Evolutionary conservation across 1,139 yeast species (phyloP).

Genomic region (Sugiyamaella novakii): DNA sequence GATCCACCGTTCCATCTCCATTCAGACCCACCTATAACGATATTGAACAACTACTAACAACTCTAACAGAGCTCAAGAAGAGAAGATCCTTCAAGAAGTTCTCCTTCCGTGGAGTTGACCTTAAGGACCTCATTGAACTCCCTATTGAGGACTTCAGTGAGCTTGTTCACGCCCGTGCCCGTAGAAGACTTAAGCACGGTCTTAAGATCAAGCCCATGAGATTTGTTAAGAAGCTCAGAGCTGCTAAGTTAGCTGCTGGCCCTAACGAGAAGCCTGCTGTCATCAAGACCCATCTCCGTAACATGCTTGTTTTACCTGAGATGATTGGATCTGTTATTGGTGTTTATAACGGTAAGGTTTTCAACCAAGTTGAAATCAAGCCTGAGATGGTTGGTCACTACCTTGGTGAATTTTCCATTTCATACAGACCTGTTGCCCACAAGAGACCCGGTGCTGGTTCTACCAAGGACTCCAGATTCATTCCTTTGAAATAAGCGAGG

Average conservation of each 20-base stretch:
- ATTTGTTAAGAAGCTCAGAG: slow-evolving; percentile 96
- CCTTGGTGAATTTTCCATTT: slow-evolving; percentile 99
- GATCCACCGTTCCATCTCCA: too few relatives aligned
- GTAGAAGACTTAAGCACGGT: slow-evolving; percentile 99
- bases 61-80: slow-evolving; percentile 23
- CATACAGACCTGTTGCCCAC: slow-evolving; percentile 99
- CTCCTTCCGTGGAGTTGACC: slow-evolving; percentile 99
- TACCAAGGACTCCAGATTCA: slow-evolving; percentile 68
- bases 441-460: slow-evolving; percentile 93
- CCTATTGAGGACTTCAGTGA: slow-evolving; percentile 96
- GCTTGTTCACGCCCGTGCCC: slow-evolving; percentile 97
- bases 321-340: slow-evolving; percentile 99
- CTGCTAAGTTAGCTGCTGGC: slow-evolving; percentile 90
- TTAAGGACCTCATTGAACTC: slow-evolving; percentile 90
- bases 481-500: slow-evolving; percentile 42
- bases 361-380: slow-evolving; percentile 98
- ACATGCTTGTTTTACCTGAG: slow-evolving; percentile 99
- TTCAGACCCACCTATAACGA: too few relatives aligned
- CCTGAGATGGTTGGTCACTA: slow-evolving; percentile 99
- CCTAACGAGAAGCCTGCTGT: slow-evolving; percentile 97
- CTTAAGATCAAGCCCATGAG: slow-evolving; percentile 95
- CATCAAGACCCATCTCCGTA: slow-evolving; percentile 99
- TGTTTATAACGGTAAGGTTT: slow-evolving; percentile 99
- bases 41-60: too few relatives aligned
- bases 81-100: slow-evolving; percentile 94